Percentiles rank a stretch among this genome's conserved stretches.
These are phyloP conservation scores for Coniochaeta sp. DNA, from an alignment of 2,329 filamentous ascomycete species.

Conservation along the genomic window DNA sequence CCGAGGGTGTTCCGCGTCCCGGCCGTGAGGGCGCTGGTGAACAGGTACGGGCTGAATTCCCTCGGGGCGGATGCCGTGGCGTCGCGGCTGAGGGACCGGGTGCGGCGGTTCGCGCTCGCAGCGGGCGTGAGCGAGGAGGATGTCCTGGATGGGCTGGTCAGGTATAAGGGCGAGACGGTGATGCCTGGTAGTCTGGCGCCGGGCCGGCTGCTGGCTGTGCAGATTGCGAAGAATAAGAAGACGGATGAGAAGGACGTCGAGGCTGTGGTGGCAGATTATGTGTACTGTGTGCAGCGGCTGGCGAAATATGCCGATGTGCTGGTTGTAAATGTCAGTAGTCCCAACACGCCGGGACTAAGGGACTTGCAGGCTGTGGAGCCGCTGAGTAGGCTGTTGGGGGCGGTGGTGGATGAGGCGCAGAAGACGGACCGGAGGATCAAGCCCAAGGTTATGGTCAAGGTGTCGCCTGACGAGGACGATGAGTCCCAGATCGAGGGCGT, in stretches of 20 bases:
- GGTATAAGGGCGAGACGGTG: constrained; percentile 33
- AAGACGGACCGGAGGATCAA: constrained; percentile 61
- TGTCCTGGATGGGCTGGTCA: constrained; percentile 62
- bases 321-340: constrained; percentile 97
- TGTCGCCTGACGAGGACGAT: constrained; percentile 89
- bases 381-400: constrained; percentile 69
- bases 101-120: constrained; percentile 67
- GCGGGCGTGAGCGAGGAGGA: constrained; percentile 63
- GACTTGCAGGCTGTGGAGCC: constrained; percentile 81
- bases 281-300: constrained; percentile 78
- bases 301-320: constrained; percentile 88
- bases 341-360: constrained; percentile 87
- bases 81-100: constrained; percentile 65
- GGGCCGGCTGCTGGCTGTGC: constrained; percentile 77
- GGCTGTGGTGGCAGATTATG: constrained; percentile 74
- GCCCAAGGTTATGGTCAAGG: constrained; percentile 92
- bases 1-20: constrained; percentile 85
- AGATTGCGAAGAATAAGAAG: constrained; percentile 94
- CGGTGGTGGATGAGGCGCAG: constrained; percentile 74
- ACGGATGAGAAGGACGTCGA: constrained; percentile 80
- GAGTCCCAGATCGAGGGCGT: constrained; percentile 81
- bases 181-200: constrained; percentile 72
- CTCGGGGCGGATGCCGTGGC: constrained; percentile 84
- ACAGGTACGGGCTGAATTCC: constrained; percentile 93
- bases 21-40: constrained; percentile 80